A percentile compares a stretch with the other conserved stretches of the same genome.
Evolutionary conservation across 1,284 basidiomycete genomes (phyloP).

Genomic region (Cutaneotrichosporon sp.): DNA sequence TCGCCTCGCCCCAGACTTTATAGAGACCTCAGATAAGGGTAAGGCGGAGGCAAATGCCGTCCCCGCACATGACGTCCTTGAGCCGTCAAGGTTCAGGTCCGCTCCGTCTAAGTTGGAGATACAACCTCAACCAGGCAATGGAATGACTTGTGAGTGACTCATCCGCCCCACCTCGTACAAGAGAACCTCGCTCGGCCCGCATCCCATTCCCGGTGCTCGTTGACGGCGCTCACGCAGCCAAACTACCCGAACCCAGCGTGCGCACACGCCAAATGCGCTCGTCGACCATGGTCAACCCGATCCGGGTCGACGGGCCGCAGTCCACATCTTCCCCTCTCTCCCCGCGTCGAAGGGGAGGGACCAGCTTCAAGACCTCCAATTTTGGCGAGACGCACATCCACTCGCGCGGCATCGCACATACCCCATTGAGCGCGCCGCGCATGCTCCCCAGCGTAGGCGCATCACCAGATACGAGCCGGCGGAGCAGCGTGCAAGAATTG

Average conservation of each 20-base stretch:
- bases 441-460: not conserved
- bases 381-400: not conserved
- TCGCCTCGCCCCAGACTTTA: not conserved
- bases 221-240: not conserved
- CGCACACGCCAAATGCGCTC: slow-evolving; percentile 31
- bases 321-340: not conserved
- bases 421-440: not conserved
- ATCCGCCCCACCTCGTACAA: not conserved
- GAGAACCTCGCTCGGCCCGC: not conserved
- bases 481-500: not conserved
- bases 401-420: not conserved
- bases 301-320: not conserved
- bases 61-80: not conserved
- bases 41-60: slow-evolving; percentile 16
- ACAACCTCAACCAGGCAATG: slow-evolving; percentile 10
- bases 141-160: slow-evolving; percentile 21
- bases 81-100: not conserved
- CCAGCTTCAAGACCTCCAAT: not conserved
- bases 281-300: slow-evolving; percentile 28
- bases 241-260: not conserved
- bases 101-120: not conserved
- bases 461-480: not conserved
- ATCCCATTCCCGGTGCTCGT: not conserved
- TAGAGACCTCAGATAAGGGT: not conserved
- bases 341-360: not conserved